Percentiles rank a stretch among this genome's conserved stretches.
Conservation (phyloP, 495 filamentous ascomycete genomes). For the Coniosporium apollinis region DNA sequence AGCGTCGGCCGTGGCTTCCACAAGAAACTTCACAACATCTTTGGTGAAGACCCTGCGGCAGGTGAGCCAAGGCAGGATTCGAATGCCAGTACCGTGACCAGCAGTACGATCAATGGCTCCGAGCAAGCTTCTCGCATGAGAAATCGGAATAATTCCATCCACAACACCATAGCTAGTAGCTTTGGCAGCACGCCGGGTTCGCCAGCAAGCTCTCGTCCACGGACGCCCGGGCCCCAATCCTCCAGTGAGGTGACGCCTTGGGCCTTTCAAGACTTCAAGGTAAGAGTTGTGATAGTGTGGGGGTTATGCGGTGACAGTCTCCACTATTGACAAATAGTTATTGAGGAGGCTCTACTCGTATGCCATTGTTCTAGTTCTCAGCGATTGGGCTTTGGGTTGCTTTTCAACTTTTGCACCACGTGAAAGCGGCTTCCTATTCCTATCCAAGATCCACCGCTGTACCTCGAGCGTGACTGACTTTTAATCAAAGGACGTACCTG, state of each 20-base stretch:
- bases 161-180: constrained; percentile 35
- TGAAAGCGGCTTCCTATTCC: no score
- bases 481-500: not conserved
- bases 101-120: constrained; percentile 36
- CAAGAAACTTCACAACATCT: constrained; percentile 68
- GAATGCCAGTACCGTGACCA: no score
- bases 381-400: no score
- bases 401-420: no score
- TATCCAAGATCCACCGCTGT: no score
- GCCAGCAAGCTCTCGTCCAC: constrained; percentile 38
- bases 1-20: constrained; percentile 52
- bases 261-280: constrained; percentile 78
- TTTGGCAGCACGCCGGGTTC: constrained; percentile 39
- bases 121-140: constrained; percentile 42
- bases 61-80: constrained; percentile 33
- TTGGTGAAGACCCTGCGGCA: constrained; percentile 58
- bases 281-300: no score
- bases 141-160: constrained; percentile 60
- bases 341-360: no score
- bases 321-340: no score
- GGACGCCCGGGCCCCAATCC: constrained; percentile 69
- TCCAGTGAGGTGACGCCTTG: constrained; percentile 93
- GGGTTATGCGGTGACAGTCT: no score
- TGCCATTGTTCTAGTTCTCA: no score
- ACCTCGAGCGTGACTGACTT: no score